Evolutionary conservation across 1,139 yeast species (phyloP).

Genomic region (Nematodospora anomalae): DNA sequence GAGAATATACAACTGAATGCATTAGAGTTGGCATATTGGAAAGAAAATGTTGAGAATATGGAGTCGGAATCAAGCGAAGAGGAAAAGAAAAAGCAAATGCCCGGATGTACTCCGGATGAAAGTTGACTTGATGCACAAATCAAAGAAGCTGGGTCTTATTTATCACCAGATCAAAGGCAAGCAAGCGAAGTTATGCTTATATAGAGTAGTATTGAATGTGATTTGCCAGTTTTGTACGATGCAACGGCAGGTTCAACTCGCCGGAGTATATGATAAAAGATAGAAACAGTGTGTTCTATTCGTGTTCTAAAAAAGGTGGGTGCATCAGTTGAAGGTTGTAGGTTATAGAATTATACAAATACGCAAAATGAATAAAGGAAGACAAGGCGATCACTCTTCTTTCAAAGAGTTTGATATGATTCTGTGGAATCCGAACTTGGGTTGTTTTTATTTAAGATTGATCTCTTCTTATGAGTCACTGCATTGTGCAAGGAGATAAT

Average conservation of each 20-base stretch:
- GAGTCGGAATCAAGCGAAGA: conserved; percentile 25
- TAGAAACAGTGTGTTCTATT: conserved; percentile 25
- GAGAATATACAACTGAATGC: conserved; percentile 49
- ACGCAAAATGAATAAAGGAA: too few species aligned
- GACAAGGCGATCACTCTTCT: too few species aligned
- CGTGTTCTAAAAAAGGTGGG: conserved; percentile 32
- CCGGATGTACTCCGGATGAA: conserved; percentile 27
- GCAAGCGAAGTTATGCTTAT: conserved; percentile 70
- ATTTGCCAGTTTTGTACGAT: conserved; percentile 57
- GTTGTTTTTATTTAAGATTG: too few species aligned
- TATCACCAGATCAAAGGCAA: conserved; percentile 79
- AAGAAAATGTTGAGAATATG: conserved; percentile 39
- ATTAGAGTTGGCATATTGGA: conserved; percentile 53
- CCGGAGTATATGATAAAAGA: conserved; percentile 28
- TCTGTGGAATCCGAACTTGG: too few species aligned
- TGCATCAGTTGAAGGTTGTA: conserved; percentile 7
- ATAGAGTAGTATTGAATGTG: conserved; percentile 65
- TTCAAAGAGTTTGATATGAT: too few species aligned
- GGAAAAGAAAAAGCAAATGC: conserved; percentile 22
- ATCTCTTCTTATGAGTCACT: too few species aligned
- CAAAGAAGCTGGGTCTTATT: conserved; percentile 69
- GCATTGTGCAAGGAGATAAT: too few species aligned
- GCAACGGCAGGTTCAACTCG: not conserved
- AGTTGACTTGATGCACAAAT: conserved; percentile 43
- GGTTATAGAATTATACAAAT: too few species aligned